Percentiles rank a stretch among this genome's conserved stretches.
These are phyloP conservation scores for Tetradesmus obliquus DNA, from an alignment of 139 green algal species.

Conservation along the genomic window DNA sequence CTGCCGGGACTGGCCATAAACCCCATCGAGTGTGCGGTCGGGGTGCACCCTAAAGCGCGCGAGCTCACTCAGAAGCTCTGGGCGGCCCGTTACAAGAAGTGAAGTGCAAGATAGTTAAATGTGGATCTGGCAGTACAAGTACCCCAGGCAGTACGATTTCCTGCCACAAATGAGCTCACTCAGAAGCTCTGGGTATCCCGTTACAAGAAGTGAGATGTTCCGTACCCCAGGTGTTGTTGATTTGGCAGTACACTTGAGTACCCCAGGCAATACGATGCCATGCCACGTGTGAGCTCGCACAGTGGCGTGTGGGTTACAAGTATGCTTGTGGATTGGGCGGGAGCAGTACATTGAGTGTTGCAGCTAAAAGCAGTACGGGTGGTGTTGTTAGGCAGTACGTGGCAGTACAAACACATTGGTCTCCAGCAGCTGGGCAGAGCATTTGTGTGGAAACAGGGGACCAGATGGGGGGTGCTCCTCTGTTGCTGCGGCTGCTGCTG, in stretches of 20 bases:
- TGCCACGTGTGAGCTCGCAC: not conserved
- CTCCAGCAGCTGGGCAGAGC: too few relatives aligned
- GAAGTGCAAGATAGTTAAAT: not conserved
- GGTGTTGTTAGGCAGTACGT: too few relatives aligned
- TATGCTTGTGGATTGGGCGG: too few relatives aligned
- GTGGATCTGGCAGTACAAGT: not conserved
- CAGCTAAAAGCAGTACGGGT: too few relatives aligned
- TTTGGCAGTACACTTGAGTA: not conserved
- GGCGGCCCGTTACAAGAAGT: slow-evolving; percentile 1
- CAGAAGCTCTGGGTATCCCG: slow-evolving; percentile 19
- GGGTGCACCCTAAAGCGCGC: slow-evolving; percentile 3
- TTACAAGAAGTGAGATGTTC: not conserved
- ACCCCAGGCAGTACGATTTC: not conserved
- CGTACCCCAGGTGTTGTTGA: too few relatives aligned
- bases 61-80: slow-evolving; percentile 36
- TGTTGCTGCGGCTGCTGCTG: too few relatives aligned
- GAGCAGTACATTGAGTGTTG: too few relatives aligned
- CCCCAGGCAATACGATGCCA: not conserved
- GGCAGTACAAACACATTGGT: too few relatives aligned
- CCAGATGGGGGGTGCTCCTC: too few relatives aligned
- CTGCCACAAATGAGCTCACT: not conserved
- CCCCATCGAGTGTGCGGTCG: slow-evolving; percentile 26
- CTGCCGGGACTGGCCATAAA: slow-evolving; percentile 6
- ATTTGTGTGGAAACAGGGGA: too few relatives aligned
- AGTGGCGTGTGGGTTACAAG: not conserved